Base-by-base conservation (phyloP, 805 yeast species). In the Pichia pseudocactophila region DNA sequence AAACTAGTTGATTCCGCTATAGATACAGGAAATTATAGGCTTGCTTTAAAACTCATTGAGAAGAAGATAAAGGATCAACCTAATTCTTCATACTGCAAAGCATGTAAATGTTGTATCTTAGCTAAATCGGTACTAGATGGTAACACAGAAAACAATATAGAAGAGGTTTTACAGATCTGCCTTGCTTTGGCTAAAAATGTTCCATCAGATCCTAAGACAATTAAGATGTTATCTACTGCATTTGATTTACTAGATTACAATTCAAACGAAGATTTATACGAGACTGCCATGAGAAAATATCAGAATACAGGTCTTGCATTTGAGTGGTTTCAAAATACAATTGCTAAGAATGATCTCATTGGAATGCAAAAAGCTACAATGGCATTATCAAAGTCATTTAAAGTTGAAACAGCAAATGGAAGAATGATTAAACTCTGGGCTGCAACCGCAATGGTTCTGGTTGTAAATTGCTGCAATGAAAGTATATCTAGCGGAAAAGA, bases 271-370 rank as follows among this genome's bases (percentile, higher is more conserved):
- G 67, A 63, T 37, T 68, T 76, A 0, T 80, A 72, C 53, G 87
- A 80, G 46, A 70, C 65, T 42, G 78, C 80, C 2, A 68, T 73
- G 34, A 72, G 73, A 54, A 76, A 72, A 54, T 78, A 74, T 49
- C 79, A 82, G 3, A 66, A 70, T 4, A 61, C 67, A 35, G 66
- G 65, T 9, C 56, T 74, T 27, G 60, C 74, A 7, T 59, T 66
- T 35, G 65, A 64, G 28, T 84, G 90, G 88, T 78, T 79, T 54
- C 68, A 68, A 32, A 61, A 68, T 33, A 65, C 80, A 25, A 53
- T 80, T 25, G 67, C 66, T 7, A 61, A 61, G 31, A 65, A 63
- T 30, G 77, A 82, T 56, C 56, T 67, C 19, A 60, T 68, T 36
- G 71, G 74, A 13, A 59, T 80, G 57, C 82, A 78, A 41, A 75